A percentile compares a stretch with the other conserved stretches of the same genome.
Conservation (phyloP, 495 filamentous ascomycete species). For the Symbiotaphrina buchneri region DNA sequence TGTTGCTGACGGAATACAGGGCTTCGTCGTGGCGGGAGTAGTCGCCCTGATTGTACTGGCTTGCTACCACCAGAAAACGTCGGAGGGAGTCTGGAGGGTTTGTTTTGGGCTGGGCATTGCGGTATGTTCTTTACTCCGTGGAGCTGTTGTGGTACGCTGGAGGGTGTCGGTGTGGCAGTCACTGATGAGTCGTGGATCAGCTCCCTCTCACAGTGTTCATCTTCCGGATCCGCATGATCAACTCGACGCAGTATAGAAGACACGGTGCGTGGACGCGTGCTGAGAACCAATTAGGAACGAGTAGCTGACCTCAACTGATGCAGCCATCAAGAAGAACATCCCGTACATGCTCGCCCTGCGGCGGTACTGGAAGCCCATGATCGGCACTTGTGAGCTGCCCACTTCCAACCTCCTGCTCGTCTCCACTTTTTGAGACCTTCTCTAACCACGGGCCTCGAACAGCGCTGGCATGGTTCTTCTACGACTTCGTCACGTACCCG, state of each 20-base stretch:
- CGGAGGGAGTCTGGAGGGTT: conserved; percentile 15
- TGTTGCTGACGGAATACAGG: no score
- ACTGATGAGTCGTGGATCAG: conserved; percentile 4
- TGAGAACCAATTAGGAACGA: no score
- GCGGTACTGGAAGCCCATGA: conserved; percentile 18
- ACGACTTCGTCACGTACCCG: conserved; percentile 20
- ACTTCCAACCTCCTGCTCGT: no score
- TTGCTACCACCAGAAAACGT: conserved; percentile 9
- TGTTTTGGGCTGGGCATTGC: conserved; percentile 15
- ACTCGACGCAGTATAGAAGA: conserved; percentile 15
- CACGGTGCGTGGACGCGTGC: no score
- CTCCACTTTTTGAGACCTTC: conserved; percentile 11
- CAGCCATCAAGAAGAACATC: conserved; percentile 14
- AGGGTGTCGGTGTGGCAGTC: neutral
- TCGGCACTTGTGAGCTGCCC: conserved; percentile 18
- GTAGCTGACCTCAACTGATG: no score
- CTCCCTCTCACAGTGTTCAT: conserved; percentile 14
- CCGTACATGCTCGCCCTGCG: conserved; percentile 15
- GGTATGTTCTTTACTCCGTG: conserved; percentile 8
- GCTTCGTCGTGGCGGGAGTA: conserved; percentile 12
- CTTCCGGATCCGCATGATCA: conserved; percentile 17
- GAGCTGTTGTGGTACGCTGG: neutral
- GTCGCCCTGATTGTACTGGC: conserved; percentile 14
- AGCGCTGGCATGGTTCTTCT: conserved; percentile 19
- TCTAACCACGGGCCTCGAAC: no score